Evolutionary conservation across 179 eudicot genomes (phyloP), one percentile per base, ranked within the genome.

Genomic region (Actinidia chinensis): DNA sequence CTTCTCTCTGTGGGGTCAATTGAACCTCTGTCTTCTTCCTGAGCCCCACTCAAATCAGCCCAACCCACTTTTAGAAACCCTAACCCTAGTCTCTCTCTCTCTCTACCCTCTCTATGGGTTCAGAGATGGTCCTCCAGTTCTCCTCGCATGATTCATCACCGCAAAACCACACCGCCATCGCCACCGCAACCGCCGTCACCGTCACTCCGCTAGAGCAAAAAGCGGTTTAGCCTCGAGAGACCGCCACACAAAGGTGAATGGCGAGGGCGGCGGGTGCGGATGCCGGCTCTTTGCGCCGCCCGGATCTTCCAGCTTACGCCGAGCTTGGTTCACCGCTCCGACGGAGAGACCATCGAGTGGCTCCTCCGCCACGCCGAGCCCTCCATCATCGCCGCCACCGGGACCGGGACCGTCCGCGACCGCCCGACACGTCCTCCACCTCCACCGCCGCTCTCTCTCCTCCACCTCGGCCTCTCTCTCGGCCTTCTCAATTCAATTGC

Each of bases 341-440:
- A 84, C 75, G 89, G 89, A 7, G 84, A 84, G 79, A 86, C 89
- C 63, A 82, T 86, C 55, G 85, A 86, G 85, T 86, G 89, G 89
- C 89, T 86, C 50, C 84, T 86, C 76, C 89, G 84, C 79, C 79
- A 78, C 2, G 87, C 89, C 43, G 87, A 86, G 78, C 87, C 85
- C 4, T 71, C 85, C 18, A 84, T 86, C 56, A 73, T 86, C 70
- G 85, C 82, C 54, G 89, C 89, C 44, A 84, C 87, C 14, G 87
- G 85, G 6, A 43, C 82, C 66, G 89, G 87, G 36, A 82, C 82
- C 22, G 40, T 71, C 23, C 87, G 87, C 5, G 72, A n/a, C 33
- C 85, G 18, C 60, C 59, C 15, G 68, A 76, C 0, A 68, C 71
- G 25, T 73, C 76, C 75, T 71, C 79, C 70, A 1, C 80, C 47